These are phyloP conservation scores for Ceratocystis huliohia DNA, from an alignment of 2,329 filamentous ascomycete species.

Conservation along the genomic window DNA sequence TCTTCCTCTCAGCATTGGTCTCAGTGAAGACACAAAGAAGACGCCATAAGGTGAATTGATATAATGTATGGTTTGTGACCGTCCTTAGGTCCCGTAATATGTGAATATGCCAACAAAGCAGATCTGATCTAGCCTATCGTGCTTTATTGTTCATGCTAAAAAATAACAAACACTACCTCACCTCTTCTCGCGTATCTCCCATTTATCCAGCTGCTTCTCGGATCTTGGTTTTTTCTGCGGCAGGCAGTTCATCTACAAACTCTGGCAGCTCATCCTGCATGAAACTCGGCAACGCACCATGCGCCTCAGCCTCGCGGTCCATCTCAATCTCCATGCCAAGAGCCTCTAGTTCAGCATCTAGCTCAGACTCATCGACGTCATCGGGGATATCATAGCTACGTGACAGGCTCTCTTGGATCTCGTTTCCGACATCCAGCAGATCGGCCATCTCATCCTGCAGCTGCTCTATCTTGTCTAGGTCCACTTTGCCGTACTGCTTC, in stretches of 20 bases:
- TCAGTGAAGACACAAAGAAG: background rate
- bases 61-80: background rate
- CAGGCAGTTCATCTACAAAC: conserved; percentile 86
- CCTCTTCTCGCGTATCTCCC: background rate
- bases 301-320: conserved; percentile 49
- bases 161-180: background rate
- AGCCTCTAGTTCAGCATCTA: conserved; percentile 93
- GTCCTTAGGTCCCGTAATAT: background rate
- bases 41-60: background rate
- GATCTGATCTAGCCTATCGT: background rate
- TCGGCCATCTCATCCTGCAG: conserved; percentile 99
- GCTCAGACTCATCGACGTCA: conserved; percentile 89
- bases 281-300: conserved; percentile 63
- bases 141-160: background rate
- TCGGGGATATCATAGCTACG: conserved; percentile 90
- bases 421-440: conserved; percentile 91
- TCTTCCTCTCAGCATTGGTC: too few relatives aligned
- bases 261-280: conserved; percentile 78
- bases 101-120: background rate
- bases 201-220: conserved; percentile 59
- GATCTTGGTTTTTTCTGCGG: conserved; percentile 58
- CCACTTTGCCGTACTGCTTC: conserved; percentile 92
- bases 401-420: conserved; percentile 90
- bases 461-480: conserved; percentile 93
- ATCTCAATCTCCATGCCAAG: conserved; percentile 88